phyloP scores from a whole-genome alignment of 768 basidiomycete species.

The Tylopilus rubrobrunneus region DNA sequence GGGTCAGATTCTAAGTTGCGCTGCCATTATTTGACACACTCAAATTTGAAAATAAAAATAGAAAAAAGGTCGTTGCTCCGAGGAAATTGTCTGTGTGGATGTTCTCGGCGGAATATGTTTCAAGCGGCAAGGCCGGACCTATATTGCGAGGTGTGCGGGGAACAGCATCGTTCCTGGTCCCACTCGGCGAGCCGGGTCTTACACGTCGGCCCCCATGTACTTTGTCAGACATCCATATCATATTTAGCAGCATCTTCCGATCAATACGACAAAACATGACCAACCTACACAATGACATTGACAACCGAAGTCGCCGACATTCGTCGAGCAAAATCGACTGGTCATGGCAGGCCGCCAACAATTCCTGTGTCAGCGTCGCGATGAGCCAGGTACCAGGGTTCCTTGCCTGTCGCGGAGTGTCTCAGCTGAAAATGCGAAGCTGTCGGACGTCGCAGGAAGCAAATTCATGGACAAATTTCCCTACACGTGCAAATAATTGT shows the following conservation, averaged over 20 bases:
- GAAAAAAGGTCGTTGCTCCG: not conserved
- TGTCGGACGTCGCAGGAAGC: constrained; percentile 6
- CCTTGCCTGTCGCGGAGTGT: constrained; percentile 4
- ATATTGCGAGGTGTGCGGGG: not conserved
- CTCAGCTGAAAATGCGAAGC: constrained; percentile 4
- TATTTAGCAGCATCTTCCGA: constrained; percentile 9
- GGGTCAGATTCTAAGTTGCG: not conserved
- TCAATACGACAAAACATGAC: not conserved
- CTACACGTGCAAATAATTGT: not conserved
- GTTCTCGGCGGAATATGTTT: not conserved
- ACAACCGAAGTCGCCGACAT: not conserved
- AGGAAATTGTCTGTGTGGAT: not conserved
- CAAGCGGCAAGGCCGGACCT: not conserved
- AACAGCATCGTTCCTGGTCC: not conserved
- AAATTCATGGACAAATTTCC: not conserved
- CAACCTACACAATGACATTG: not conserved
- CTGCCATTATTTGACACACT: not conserved
- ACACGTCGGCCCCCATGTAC: not conserved
- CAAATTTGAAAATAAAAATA: not conserved
- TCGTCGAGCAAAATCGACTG: not conserved
- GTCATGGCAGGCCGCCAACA: not conserved
- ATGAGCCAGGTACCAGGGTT: constrained; percentile 1
- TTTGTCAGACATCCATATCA: constrained; percentile 4
- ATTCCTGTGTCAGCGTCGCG: not conserved
- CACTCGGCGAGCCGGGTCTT: not conserved